Evolutionary conservation across 2,329 filamentous ascomycete genomes (phyloP), one percentile per base, ranked within the genome.

Genomic region (Cercospora sp.): DNA sequence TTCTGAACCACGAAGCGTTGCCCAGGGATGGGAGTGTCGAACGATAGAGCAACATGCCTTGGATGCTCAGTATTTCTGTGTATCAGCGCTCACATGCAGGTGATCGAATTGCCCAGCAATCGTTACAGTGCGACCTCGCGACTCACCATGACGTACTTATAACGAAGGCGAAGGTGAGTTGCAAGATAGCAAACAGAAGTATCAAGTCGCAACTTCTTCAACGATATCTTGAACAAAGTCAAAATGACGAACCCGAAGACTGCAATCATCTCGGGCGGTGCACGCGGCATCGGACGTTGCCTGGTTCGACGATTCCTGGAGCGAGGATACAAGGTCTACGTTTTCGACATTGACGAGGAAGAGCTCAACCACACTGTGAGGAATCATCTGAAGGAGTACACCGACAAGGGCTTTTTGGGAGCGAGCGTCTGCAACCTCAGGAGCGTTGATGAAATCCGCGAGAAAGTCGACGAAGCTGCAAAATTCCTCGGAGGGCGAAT

Each of bases 261-360:
- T 20, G 70, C 69, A 5, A 66, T 78, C 57, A 71, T 78, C 63
- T 75, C 72, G 51, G 77, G 77, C 60, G 77, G 76, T n/a, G 76
- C 74, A 1, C 71, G 76, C 33, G 77, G 77, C 60, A 79, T 79
- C 39, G 78, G 78, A 30, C 73, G 78, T 31, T 77, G 75, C 58
- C 70, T 79, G 7, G 73, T 73, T 1, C 74, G 75, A 13, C 74
- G 77, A 8, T 79, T 82, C 31, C 76, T 81, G 26, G 70, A 75
- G 45, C 68, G 68, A 18, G 78, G 78, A 64, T 78, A 81, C 72
- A 75, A 76, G 62, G 79, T 81, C 67, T 80, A 78, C 62, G 72
- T 81, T n/a, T 68, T 81, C 33, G 80, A 82, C 72, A 78, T 77
- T 58, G 77, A 81, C 69, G 70, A 75, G 59, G 65, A 70, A 3